Conservation (phyloP, 345 rosid genomes). For the Pelargonium nanum region DNA sequence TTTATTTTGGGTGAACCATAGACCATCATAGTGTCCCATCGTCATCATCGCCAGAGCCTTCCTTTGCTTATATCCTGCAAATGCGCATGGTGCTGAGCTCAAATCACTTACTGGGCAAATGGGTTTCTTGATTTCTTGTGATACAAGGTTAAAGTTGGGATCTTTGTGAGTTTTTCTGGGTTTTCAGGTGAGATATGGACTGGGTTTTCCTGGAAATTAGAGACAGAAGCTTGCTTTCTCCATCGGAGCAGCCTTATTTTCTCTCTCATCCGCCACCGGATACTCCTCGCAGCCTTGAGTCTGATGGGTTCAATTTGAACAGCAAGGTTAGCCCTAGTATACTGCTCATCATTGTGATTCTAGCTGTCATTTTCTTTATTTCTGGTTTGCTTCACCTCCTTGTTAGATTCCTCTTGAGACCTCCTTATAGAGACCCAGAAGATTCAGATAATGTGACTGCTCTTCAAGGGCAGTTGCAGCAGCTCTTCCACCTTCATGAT, state of each 20-base stretch:
- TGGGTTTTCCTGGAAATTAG: slow-evolving; percentile 28
- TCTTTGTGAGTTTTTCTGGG: slow-evolving; percentile 18
- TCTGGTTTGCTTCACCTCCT: slow-evolving; percentile 88
- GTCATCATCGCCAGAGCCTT: not conserved
- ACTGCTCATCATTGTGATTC: slow-evolving; percentile 68
- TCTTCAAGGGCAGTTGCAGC: slow-evolving; percentile 93
- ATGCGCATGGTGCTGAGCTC: not conserved
- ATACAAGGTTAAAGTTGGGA: slow-evolving; percentile 18
- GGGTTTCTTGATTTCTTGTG: slow-evolving; percentile 12
- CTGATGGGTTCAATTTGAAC: slow-evolving; percentile 42
- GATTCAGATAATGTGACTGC: slow-evolving; percentile 60
- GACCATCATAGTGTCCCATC: not conserved
- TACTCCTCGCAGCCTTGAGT: slow-evolving; percentile 13
- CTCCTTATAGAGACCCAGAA: slow-evolving; percentile 51
- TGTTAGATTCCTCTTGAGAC: slow-evolving; percentile 63
- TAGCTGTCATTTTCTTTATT: slow-evolving; percentile 77
- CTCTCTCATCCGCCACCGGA: slow-evolving; percentile 23
- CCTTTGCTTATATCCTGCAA: not conserved
- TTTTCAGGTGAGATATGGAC: slow-evolving; percentile 16
- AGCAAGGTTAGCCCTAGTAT: slow-evolving; percentile 69
- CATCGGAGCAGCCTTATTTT: slow-evolving; percentile 15
- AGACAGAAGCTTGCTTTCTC: not conserved
- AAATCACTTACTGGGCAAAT: slow-evolving; percentile 6
- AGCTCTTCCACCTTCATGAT: slow-evolving; percentile 90
- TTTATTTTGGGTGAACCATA: not conserved